These are phyloP conservation scores for Kuraishia cidri DNA, from an alignment of 805 yeast genomes.

Conservation along the genomic window DNA sequence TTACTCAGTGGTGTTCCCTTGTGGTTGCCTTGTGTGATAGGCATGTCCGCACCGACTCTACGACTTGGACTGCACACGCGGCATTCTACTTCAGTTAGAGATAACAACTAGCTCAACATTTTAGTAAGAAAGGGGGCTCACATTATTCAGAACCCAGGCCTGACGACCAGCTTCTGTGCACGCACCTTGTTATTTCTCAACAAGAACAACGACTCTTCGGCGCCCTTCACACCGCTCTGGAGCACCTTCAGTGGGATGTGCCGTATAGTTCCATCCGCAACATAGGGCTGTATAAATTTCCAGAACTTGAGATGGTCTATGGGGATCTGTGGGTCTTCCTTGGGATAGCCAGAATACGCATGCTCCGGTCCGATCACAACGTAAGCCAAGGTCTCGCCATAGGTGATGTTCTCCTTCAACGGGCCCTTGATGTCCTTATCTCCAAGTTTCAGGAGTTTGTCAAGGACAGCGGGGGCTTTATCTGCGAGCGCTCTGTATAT, in stretches of 20 bases:
- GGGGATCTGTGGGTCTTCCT: slow-evolving; percentile 15
- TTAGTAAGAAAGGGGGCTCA: no score
- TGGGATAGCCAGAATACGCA: slow-evolving; percentile 23
- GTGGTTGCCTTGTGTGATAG: no score
- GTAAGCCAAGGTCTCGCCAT: background rate
- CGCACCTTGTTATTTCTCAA: slow-evolving; percentile 28
- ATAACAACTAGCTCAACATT: no score
- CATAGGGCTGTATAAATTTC: slow-evolving; percentile 5
- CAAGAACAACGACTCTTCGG: slow-evolving; percentile 26
- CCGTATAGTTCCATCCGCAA: slow-evolving; percentile 16
- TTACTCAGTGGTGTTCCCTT: no score
- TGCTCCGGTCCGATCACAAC: slow-evolving; percentile 11
- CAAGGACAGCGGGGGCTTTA: slow-evolving; percentile 22
- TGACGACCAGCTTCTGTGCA: slow-evolving; percentile 34
- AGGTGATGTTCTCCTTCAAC: background rate
- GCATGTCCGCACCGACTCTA: no score
- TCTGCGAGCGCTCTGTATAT: slow-evolving; percentile 24
- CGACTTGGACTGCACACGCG: no score
- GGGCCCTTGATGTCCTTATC: slow-evolving; percentile 7
- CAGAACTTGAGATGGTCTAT: slow-evolving; percentile 13
- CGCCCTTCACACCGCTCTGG: slow-evolving; percentile 12
- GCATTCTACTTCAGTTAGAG: no score
- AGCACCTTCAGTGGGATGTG: slow-evolving; percentile 15
- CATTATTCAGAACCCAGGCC: no score
- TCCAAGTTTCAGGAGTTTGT: slow-evolving; percentile 13